Conservation (phyloP, 441 rosid species). For the Pelargonium myrrhifolium region DNA sequence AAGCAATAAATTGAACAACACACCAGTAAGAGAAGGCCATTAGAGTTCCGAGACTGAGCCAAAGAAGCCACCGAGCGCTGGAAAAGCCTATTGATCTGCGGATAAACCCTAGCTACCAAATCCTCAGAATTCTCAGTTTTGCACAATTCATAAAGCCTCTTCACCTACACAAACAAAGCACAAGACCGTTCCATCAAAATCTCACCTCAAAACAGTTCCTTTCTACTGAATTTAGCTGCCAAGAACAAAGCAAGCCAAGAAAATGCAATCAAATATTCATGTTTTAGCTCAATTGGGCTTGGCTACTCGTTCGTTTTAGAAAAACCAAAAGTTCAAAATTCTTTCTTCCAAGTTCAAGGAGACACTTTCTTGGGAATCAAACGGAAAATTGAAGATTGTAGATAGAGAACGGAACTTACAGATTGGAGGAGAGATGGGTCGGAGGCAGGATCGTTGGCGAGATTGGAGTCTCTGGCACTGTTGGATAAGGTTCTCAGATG, state of each 20-base stretch:
- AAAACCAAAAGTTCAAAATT: background rate
- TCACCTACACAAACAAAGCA: constrained; percentile 41
- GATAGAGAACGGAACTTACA: constrained; percentile 27
- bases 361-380: background rate
- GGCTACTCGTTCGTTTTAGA: too few species aligned
- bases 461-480: constrained; percentile 64
- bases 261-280: too few species aligned
- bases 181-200: constrained; percentile 1
- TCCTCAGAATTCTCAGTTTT: constrained; percentile 61
- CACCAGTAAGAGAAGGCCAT: constrained; percentile 80
- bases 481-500: constrained; percentile 60
- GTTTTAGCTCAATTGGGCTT: background rate
- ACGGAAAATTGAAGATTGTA: background rate
- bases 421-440: constrained; percentile 73
- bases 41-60: constrained; percentile 54
- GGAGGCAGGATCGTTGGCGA: constrained; percentile 67
- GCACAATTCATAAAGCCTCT: constrained; percentile 60
- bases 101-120: constrained; percentile 76
- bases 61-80: constrained; percentile 74
- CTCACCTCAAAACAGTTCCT: background rate
- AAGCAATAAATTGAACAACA: constrained; percentile 4
- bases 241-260: too few species aligned
- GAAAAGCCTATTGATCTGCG: constrained; percentile 71
- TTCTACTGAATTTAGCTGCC: too few species aligned
- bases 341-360: background rate